phyloP scores from a whole-genome alignment of 352 stramenopile genomes.

The Phytopythium vexans region DNA sequence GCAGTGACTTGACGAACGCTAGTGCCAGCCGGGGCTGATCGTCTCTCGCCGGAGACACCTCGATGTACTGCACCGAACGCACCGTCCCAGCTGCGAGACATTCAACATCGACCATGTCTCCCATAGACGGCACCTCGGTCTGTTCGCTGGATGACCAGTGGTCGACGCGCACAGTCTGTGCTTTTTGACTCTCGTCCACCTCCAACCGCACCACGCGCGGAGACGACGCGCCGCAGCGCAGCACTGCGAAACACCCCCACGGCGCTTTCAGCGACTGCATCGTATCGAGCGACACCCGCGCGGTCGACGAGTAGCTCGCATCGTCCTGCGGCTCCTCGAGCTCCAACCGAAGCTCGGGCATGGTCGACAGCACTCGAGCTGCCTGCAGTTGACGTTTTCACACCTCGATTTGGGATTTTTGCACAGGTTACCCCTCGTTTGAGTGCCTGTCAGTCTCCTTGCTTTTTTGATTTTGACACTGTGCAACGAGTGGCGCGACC shows the following conservation, averaged over 20 bases:
- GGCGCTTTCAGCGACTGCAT: slow-evolving; percentile 15
- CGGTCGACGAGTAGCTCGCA: slow-evolving; percentile 20
- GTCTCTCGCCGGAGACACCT: slow-evolving; percentile 30
- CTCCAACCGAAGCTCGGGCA: slow-evolving; percentile 15
- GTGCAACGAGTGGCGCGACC: not conserved
- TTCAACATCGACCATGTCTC: slow-evolving; percentile 12
- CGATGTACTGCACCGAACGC: slow-evolving; percentile 46
- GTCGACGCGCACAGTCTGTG: slow-evolving; percentile 33
- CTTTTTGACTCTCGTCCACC: slow-evolving; percentile 20
- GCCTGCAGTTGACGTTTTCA: no score
- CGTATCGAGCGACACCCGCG: slow-evolving; percentile 20
- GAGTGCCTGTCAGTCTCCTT: slow-evolving; percentile 4
- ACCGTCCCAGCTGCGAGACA: slow-evolving; percentile 24
- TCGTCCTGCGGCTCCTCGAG: slow-evolving; percentile 11
- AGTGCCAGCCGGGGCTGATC: slow-evolving; percentile 40
- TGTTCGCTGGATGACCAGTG: slow-evolving; percentile 31
- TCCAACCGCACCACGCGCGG: slow-evolving; percentile 40
- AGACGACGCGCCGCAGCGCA: slow-evolving; percentile 10
- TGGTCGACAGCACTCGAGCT: not conserved
- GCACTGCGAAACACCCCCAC: slow-evolving; percentile 26
- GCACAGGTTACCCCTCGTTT: slow-evolving; percentile 14
- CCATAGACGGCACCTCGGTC: not conserved
- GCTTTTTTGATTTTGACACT: slow-evolving; percentile 4
- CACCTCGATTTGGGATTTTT: no score
- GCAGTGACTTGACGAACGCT: slow-evolving; percentile 49